Conservation (phyloP, 441 rosid genomes). For the Cnidoscolus chayamansa region DNA sequence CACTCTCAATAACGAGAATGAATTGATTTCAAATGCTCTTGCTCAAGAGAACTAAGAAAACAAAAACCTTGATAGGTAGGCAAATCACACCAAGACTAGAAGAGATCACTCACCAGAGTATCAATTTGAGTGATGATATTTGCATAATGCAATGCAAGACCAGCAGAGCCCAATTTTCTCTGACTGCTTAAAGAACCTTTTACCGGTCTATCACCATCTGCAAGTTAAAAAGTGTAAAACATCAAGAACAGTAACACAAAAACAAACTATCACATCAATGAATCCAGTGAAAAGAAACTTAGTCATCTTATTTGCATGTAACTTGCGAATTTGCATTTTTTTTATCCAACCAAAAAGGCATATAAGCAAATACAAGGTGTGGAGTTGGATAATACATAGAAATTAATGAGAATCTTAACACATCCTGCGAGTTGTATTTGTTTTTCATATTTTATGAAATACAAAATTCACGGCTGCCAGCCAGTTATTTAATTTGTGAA, state of each 20-base stretch:
- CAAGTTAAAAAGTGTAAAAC: constrained; percentile 24
- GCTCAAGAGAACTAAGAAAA: background rate
- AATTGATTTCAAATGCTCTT: constrained; percentile 7
- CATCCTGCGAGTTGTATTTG: background rate
- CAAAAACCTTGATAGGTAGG: background rate
- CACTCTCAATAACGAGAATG: background rate
- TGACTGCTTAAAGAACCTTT: constrained; percentile 42
- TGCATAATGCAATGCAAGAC: constrained; percentile 97
- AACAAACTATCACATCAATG: background rate
- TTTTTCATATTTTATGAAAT: background rate
- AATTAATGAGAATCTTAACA: no score
- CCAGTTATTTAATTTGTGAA: background rate
- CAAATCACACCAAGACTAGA: background rate
- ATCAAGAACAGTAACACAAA: background rate
- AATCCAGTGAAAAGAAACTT: background rate
- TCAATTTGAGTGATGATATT: constrained; percentile 91
- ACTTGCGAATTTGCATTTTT: background rate
- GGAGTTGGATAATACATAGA: background rate
- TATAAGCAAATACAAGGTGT: background rate
- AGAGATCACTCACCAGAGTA: constrained; percentile 69
- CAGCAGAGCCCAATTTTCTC: constrained; percentile 79
- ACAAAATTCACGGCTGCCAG: background rate
- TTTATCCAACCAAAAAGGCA: background rate
- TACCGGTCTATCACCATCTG: constrained; percentile 65
- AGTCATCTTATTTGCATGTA: background rate